Evolutionary conservation across 1,284 basidiomycete species (phyloP).

Genomic region (Tilletia setariae): DNA sequence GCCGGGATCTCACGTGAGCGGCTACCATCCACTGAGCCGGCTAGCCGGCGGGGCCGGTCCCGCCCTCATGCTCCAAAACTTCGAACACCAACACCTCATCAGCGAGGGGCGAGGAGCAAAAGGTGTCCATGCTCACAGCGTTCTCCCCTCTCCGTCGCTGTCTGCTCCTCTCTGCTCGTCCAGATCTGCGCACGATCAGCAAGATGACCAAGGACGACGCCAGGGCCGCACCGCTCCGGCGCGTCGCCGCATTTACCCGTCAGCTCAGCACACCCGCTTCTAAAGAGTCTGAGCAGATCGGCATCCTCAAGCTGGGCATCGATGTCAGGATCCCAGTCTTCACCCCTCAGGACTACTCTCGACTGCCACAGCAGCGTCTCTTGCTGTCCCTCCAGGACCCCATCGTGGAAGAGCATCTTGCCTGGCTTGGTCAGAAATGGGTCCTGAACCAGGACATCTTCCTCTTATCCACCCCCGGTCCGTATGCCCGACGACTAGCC

Average conservation of each 20-base stretch:
- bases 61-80: too few relatives aligned
- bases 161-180: too few relatives aligned
- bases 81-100: too few relatives aligned
- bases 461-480: constrained; percentile 52
- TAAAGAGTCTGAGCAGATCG: constrained; percentile 22
- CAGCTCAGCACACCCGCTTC: neutral
- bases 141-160: too few relatives aligned
- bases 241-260: constrained; percentile 1
- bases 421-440: constrained; percentile 53
- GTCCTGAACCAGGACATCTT: constrained; percentile 52
- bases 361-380: constrained; percentile 42
- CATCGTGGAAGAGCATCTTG: constrained; percentile 48
- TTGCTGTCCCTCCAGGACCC: constrained; percentile 48
- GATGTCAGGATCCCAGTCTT: constrained; percentile 48
- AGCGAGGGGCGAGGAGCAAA: too few relatives aligned
- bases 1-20: too few relatives aligned
- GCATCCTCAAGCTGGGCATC: constrained; percentile 46
- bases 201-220: neutral
- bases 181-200: too few relatives aligned
- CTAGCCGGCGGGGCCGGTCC: too few relatives aligned
- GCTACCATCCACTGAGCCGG: too few relatives aligned
- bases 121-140: too few relatives aligned
- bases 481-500: constrained; percentile 54
- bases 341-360: constrained; percentile 32
- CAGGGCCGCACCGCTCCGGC: neutral